Evolutionary conservation across 306 rosid genomes (phyloP).

Genomic region (Vigna radiata): DNA sequence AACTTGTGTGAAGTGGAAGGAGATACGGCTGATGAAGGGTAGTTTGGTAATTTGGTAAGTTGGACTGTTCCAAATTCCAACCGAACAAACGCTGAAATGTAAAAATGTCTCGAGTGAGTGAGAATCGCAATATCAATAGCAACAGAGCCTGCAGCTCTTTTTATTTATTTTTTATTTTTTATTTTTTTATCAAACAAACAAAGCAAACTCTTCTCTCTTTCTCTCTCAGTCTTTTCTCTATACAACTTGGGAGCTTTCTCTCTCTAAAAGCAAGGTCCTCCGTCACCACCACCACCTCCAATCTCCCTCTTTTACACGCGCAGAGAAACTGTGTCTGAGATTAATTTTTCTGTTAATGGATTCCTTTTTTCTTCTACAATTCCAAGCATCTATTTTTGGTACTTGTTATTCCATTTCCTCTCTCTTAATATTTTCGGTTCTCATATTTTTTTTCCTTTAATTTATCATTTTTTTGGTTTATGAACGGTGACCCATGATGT

Average conservation of each 20-base stretch:
- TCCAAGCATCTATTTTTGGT: conserved; percentile 62
- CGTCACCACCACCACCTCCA: conserved; percentile 46
- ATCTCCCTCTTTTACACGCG: conserved; percentile 48
- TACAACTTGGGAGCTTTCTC: conserved; percentile 43
- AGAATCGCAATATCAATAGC: conserved; percentile 23
- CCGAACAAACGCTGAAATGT: conserved; percentile 32
- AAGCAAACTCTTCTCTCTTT: conserved; percentile 5
- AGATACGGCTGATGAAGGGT: neutral
- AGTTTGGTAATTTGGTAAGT: conserved; percentile 2
- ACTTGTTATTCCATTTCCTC: conserved; percentile 55
- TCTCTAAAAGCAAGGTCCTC: conserved; percentile 43
- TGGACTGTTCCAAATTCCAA: conserved; percentile 37
- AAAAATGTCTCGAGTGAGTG: conserved; percentile 29
- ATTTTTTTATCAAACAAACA: conserved; percentile 28
- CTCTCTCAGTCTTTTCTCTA: conserved; percentile 41
- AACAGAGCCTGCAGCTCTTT: conserved; percentile 59
- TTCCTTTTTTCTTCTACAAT: conserved; percentile 59
- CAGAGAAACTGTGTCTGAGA: conserved; percentile 20
- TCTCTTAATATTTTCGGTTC: conserved; percentile 16
- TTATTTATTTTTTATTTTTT: conserved; percentile 3
- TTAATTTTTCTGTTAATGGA: conserved; percentile 52
- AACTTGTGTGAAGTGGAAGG: too few species aligned
- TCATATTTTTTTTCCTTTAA: neutral
- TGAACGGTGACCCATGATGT: conserved; percentile 36
- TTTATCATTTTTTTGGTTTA: conserved; percentile 35